Evolutionary conservation across 2,329 filamentous ascomycete genomes (phyloP).

Genomic region (Myriosclerotinia scirpicola): DNA sequence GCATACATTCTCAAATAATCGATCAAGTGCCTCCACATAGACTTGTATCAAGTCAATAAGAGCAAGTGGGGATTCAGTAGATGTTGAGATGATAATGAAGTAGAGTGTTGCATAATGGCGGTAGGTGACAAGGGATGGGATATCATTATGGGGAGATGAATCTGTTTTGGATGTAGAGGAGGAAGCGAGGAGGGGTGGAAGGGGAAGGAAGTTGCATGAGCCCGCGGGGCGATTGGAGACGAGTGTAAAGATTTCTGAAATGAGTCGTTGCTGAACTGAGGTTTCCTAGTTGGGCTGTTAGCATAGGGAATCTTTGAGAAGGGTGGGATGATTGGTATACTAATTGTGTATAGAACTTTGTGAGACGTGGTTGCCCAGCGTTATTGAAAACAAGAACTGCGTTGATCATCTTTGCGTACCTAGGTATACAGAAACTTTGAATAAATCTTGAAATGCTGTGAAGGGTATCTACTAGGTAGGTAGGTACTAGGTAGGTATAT

Average conservation of each 20-base stretch:
- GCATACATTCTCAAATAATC: slow-evolving; percentile 97
- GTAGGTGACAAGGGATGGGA: slow-evolving; percentile 94
- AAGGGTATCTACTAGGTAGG: no score
- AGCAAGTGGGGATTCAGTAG: slow-evolving; percentile 91
- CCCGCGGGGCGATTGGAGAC: slow-evolving; percentile 89
- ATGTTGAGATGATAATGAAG: slow-evolving; percentile 97
- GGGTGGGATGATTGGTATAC: slow-evolving; percentile 48
- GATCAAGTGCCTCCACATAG: slow-evolving; percentile 92
- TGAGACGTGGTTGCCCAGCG: slow-evolving; percentile 91
- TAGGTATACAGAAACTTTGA: background rate
- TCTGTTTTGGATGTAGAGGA: slow-evolving; percentile 68
- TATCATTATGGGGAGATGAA: slow-evolving; percentile 72
- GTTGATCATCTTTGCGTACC: slow-evolving; percentile 75
- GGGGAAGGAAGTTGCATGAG: slow-evolving; percentile 94
- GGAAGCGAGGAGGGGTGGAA: slow-evolving; percentile 63
- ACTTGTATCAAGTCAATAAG: slow-evolving; percentile 97
- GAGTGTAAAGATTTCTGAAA: slow-evolving; percentile 95
- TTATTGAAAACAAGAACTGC: slow-evolving; percentile 99
- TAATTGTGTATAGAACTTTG: slow-evolving; percentile 98
- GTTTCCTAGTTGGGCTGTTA: slow-evolving; percentile 67
- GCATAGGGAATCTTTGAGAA: slow-evolving; percentile 6
- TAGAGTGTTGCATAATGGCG: slow-evolving; percentile 97
- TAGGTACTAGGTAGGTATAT: no score
- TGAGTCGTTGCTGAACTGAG: slow-evolving; percentile 92
- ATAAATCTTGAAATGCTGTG: slow-evolving; percentile 14